phyloP scores from a whole-genome alignment of 768 basidiomycete species.

The Xerocomellus amylosporus region DNA sequence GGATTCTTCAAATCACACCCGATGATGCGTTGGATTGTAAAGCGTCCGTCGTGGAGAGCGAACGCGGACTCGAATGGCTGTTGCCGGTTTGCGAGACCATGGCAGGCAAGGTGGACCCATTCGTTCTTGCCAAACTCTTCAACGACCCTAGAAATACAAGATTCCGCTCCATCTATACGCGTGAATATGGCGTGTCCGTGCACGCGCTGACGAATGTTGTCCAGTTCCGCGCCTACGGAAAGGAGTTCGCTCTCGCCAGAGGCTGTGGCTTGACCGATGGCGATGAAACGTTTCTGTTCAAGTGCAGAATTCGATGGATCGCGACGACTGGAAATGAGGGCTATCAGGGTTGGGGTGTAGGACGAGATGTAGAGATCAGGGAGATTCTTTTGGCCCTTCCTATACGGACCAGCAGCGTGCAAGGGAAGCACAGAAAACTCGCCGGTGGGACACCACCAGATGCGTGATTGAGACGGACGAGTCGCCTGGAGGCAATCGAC shows the following conservation, averaged over 20 bases:
- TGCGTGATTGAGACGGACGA: background rate
- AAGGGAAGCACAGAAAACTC: constrained; percentile 13
- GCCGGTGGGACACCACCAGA: constrained; percentile 14
- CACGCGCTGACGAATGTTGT: background rate
- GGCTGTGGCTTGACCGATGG: constrained; percentile 1
- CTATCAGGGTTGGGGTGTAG: constrained; percentile 12
- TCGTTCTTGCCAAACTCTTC: background rate
- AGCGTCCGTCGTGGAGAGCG: constrained; percentile 7
- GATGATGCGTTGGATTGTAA: constrained; percentile 9
- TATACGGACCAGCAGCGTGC: constrained; percentile 18
- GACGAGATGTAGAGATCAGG: constrained; percentile 14
- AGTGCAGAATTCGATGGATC: background rate
- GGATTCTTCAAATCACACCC: background rate
- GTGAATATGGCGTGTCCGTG: background rate
- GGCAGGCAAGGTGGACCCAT: constrained; percentile 30
- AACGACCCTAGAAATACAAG: background rate
- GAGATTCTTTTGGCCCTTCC: constrained; percentile 4
- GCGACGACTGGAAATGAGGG: constrained; percentile 2
- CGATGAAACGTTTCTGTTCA: background rate
- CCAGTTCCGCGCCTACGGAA: background rate
- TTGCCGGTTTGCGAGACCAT: constrained; percentile 10
- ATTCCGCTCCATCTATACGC: background rate
- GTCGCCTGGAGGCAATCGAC: background rate
- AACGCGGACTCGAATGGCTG: constrained; percentile 20
- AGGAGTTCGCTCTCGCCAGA: background rate